A percentile compares a stretch with the other conserved stretches of the same genome.
Conservation (phyloP, 2,329 filamentous ascomycete genomes). For the Aspergillus quadrilineatus region DNA sequence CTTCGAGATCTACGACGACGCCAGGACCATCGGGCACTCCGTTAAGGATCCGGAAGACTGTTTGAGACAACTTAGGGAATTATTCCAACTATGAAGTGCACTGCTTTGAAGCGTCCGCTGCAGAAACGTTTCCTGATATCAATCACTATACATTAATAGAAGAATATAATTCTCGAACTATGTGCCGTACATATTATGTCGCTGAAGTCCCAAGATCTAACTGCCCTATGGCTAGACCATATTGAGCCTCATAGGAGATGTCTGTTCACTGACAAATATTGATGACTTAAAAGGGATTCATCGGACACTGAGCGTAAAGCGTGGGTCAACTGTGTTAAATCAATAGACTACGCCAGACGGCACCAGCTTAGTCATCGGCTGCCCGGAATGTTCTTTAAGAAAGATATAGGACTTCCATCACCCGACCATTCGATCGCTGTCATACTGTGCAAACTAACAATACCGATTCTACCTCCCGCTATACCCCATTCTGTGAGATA, state of each 20-base stretch:
- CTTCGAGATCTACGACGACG: constrained; percentile 85
- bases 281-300: no score
- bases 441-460: no score
- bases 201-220: neutral
- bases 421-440: no score
- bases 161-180: neutral
- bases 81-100: constrained; percentile 64
- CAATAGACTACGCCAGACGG: no score
- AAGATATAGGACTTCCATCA: no score
- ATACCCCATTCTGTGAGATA: neutral
- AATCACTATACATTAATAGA: neutral
- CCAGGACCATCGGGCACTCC: constrained; percentile 78
- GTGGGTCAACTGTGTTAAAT: no score
- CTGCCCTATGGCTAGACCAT: no score
- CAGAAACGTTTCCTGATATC: neutral
- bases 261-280: no score
- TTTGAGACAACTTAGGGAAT: constrained; percentile 71
- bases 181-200: neutral
- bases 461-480: neutral
- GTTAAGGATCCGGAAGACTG: constrained; percentile 83
- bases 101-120: neutral
- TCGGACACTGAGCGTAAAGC: no score
- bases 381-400: no score
- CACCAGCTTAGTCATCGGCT: no score
- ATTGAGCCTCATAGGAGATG: no score